These are phyloP conservation scores for Pleurotus eryngii DNA, from an alignment of 768 basidiomycete species.

Conservation along the genomic window DNA sequence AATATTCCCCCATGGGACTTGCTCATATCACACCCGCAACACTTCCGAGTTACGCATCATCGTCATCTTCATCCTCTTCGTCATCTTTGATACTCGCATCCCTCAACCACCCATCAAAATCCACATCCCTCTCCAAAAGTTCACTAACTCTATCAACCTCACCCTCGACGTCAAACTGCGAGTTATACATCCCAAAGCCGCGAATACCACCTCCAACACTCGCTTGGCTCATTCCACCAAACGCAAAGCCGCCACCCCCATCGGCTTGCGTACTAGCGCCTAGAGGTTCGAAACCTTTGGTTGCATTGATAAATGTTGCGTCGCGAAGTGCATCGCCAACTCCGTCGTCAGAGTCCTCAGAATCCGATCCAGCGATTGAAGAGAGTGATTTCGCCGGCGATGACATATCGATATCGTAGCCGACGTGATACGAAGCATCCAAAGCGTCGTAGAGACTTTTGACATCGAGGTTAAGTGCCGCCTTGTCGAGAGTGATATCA, in stretches of 20 bases:
- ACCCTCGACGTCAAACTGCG: constrained; percentile 58
- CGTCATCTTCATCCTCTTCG: neutral
- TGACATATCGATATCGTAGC: neutral
- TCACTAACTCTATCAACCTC: constrained; percentile 51
- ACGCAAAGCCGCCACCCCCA: neutral
- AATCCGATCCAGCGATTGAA: constrained; percentile 8
- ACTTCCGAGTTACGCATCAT: neutral
- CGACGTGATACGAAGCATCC: neutral
- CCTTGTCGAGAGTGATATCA: neutral
- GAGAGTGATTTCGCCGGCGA: constrained; percentile 7
- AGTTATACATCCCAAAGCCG: constrained; percentile 36
- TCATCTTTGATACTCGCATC: constrained; percentile 33
- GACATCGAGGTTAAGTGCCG: neutral
- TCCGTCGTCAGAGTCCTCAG: constrained; percentile 5
- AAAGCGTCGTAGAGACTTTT: neutral
- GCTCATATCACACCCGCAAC: no score
- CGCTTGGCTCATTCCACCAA: neutral
- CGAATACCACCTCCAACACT: neutral
- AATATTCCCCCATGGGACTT: no score
- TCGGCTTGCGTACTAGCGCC: neutral
- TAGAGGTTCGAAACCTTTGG: neutral
- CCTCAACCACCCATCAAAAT: constrained; percentile 51
- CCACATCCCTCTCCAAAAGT: constrained; percentile 55
- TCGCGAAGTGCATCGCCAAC: neutral
- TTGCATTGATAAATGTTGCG: neutral